Evolutionary conservation across 768 basidiomycete species (phyloP).

Genomic region (Suillus subalutaceus): DNA sequence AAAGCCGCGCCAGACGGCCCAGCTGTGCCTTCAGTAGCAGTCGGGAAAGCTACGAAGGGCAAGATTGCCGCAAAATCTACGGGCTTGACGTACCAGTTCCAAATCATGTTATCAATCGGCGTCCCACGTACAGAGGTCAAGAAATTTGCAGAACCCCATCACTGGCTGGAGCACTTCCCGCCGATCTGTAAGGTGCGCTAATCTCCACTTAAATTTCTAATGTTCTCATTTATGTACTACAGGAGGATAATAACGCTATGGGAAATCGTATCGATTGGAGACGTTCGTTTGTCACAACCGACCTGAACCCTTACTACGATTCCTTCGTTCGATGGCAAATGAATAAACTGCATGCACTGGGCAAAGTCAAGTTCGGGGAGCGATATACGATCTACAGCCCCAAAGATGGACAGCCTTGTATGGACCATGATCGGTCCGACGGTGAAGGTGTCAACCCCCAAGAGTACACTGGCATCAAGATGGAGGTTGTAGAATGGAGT

Average conservation of each 20-base stretch:
- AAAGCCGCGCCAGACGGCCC: slow-evolving; percentile 45
- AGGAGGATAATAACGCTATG: slow-evolving; percentile 78
- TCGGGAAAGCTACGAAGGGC: slow-evolving; percentile 91
- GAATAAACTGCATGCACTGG: slow-evolving; percentile 84
- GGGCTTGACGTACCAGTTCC: slow-evolving; percentile 95
- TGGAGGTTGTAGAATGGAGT: slow-evolving; percentile 90
- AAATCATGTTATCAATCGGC: slow-evolving; percentile 95
- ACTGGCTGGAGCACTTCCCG: slow-evolving; percentile 95
- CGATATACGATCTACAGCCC: slow-evolving; percentile 98
- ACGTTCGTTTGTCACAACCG: slow-evolving; percentile 90
- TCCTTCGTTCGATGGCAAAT: slow-evolving; percentile 97
- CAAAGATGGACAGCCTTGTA: slow-evolving; percentile 98
- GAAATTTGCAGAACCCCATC: slow-evolving; percentile 91
- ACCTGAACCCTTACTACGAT: slow-evolving; percentile 97
- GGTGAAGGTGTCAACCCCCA: slow-evolving; percentile 95
- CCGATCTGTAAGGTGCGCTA: slow-evolving; percentile 82
- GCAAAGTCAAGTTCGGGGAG: slow-evolving; percentile 97
- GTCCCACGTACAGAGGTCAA: slow-evolving; percentile 90
- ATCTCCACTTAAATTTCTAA: neutral
- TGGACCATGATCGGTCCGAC: slow-evolving; percentile 97
- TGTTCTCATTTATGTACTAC: slow-evolving; percentile 3
- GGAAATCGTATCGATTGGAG: slow-evolving; percentile 99
- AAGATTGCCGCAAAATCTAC: slow-evolving; percentile 93
- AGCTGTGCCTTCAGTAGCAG: slow-evolving; percentile 45
- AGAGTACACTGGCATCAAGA: slow-evolving; percentile 93